Evolutionary conservation across 805 yeast genomes (phyloP), one percentile per base, ranked within the genome.

Genomic region (Danielozyma ontarioensis): DNA sequence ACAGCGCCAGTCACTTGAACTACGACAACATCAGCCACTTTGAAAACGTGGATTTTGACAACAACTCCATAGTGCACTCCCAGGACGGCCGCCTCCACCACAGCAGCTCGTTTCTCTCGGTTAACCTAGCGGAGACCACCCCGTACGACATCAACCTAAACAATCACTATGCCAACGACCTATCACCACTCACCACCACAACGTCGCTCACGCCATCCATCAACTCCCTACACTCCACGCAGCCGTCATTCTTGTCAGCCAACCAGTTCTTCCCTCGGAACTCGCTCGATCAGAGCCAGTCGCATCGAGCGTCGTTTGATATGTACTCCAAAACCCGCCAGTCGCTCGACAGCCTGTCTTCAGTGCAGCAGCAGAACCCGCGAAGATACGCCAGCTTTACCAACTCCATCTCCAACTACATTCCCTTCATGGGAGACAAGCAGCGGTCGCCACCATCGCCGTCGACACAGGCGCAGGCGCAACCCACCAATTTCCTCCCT

Each of bases 101-200:
- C 25, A 29, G 29, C 33, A 39, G 41, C n/a, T 39, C 49, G 7
- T 39, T 13, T 17, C 27, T 38, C 22, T 25, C 18, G 18, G 40
- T 32, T 13, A 40, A 35, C 18, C 13, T 21, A 17, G 27, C 35
- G n/a, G 24, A 13, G 4, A 13, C 19, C 18, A 30, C 11, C 25
- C 4, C n/a, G 25, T 10, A 4, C 25, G 11, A 5, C 13, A 10
- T 12, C 25, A 5, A 23, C 25, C 11, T 10, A 5, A n/a, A 10
- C 25, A 5, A 5, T 13, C 25, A 23, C n/a, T 15, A 35, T 19
- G 32, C 25, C 33, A 40, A 44, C 29, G 72, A 65, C 13, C 44
- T 66, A 28, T 59, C 66, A 19, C 72, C 72, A 4, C 41, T 64
- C 34, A 64, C 72, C 6, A 65, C 72, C 4, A 62, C 70, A 8